Evolutionary conservation across 176 grass and related monocot species (phyloP).

Genomic region (Hyparrhenia diplandra): DNA sequence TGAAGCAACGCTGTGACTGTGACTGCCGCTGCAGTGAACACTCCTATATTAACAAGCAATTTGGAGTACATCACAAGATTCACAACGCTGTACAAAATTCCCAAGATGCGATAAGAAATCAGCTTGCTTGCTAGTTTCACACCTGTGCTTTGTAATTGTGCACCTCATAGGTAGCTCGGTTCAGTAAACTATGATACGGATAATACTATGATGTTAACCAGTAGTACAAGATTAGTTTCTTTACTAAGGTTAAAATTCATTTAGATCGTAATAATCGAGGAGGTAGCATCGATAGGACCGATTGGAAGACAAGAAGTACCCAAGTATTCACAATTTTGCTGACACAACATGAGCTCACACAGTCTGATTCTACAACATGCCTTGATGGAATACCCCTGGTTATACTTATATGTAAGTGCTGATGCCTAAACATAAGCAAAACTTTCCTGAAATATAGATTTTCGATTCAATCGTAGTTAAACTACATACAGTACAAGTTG

Average conservation of each 20-base stretch:
- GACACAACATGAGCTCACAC: not conserved
- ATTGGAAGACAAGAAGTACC: not conserved
- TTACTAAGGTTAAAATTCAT: not conserved
- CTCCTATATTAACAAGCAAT: too few relatives aligned
- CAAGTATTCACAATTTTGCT: not conserved
- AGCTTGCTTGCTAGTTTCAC: not conserved
- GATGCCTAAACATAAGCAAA: not conserved
- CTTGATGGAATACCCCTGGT: not conserved
- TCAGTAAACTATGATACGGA: not conserved
- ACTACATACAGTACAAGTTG: slow-evolving; percentile 17
- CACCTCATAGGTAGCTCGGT: not conserved
- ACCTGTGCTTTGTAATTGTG: not conserved
- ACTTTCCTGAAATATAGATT: not conserved
- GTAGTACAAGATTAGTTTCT: not conserved
- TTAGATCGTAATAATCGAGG: not conserved
- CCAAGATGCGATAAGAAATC: too few relatives aligned
- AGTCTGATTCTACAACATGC: not conserved
- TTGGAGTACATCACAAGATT: not conserved
- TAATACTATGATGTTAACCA: not conserved
- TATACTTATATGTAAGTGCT: not conserved
- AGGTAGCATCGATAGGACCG: not conserved
- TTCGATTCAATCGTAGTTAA: not conserved
- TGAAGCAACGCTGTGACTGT: too few relatives aligned
- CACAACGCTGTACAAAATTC: not conserved
- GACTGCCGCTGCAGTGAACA: too few relatives aligned